Conservation (phyloP, 345 rosid genomes). For the Eucalyptus erythrocorys region DNA sequence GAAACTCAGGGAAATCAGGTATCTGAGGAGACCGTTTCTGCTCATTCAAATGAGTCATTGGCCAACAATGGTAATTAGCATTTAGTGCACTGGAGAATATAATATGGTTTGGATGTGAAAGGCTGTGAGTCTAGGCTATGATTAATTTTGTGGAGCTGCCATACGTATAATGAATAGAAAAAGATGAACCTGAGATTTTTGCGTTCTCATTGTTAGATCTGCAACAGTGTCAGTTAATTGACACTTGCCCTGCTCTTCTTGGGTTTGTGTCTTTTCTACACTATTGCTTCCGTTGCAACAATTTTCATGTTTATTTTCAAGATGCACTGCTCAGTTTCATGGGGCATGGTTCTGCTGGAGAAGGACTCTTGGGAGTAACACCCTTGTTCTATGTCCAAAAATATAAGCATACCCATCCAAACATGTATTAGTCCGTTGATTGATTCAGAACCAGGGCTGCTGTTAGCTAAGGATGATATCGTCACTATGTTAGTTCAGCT, state of each 20-base stretch:
- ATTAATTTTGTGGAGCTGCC: not conserved
- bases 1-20: conserved; percentile 2
- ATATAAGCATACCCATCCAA: not conserved
- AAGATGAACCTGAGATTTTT: not conserved
- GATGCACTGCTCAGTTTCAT: not conserved
- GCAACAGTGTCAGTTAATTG: not conserved
- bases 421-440: not conserved
- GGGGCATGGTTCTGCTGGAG: not conserved
- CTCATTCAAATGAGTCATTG: conserved; percentile 10
- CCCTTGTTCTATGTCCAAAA: not conserved
- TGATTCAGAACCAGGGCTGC: not conserved
- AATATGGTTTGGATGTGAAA: not conserved
- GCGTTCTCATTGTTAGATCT: not conserved
- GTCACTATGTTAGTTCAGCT: not conserved
- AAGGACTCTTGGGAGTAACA: not conserved
- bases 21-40: conserved; percentile 20
- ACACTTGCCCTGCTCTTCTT: not conserved
- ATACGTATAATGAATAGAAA: not conserved
- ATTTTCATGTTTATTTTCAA: not conserved
- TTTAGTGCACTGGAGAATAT: not conserved
- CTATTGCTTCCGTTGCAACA: not conserved
- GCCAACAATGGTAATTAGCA: not conserved
- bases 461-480: not conserved
- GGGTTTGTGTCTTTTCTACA: not conserved
- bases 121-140: not conserved